A percentile compares a stretch with the other conserved stretches of the same genome.
phyloP scores from a whole-genome alignment of 1,284 basidiomycete species.

The Ceratobasidium sp. region DNA sequence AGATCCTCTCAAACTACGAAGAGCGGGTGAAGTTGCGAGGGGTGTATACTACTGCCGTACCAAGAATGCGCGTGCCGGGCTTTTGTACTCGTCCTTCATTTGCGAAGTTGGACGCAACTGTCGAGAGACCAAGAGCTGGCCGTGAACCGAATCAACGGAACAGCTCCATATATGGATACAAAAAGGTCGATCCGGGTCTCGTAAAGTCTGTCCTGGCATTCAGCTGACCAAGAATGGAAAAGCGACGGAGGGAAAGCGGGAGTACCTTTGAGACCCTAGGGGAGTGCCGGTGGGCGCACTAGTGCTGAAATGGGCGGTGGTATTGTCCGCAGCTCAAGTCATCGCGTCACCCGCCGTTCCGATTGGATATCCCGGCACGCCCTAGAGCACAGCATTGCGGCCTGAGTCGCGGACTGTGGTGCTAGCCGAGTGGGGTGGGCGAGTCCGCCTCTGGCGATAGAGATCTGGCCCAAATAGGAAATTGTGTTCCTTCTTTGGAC shows the following conservation, averaged over 20 bases:
- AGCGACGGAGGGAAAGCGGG: slow-evolving; percentile 14
- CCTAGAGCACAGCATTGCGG: slow-evolving; percentile 8
- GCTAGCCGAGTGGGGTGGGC: background rate
- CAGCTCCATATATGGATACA: slow-evolving; percentile 22
- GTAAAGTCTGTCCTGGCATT: slow-evolving; percentile 12
- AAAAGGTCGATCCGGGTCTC: slow-evolving; percentile 19
- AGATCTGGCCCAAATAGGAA: slow-evolving; percentile 10
- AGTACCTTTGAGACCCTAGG: background rate
- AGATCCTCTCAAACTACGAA: background rate
- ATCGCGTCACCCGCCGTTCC: background rate
- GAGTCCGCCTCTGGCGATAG: background rate
- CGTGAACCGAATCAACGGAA: slow-evolving; percentile 19
- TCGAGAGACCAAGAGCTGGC: background rate
- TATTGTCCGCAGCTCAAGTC: slow-evolving; percentile 24
- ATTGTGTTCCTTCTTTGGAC: background rate
- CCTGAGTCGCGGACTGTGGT: background rate
- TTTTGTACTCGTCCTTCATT: slow-evolving; percentile 16
- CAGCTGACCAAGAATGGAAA: slow-evolving; percentile 10
- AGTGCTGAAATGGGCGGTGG: background rate
- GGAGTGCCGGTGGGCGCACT: background rate
- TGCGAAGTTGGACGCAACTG: background rate
- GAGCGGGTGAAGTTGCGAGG: slow-evolving; percentile 7
- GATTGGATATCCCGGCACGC: background rate
- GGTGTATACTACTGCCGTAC: slow-evolving; percentile 23
- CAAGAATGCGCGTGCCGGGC: background rate